Evolutionary conservation across 129 eudicot genomes (phyloP), one percentile per base, ranked within the genome.

Genomic region (Heracleum sosnowskyi): DNA sequence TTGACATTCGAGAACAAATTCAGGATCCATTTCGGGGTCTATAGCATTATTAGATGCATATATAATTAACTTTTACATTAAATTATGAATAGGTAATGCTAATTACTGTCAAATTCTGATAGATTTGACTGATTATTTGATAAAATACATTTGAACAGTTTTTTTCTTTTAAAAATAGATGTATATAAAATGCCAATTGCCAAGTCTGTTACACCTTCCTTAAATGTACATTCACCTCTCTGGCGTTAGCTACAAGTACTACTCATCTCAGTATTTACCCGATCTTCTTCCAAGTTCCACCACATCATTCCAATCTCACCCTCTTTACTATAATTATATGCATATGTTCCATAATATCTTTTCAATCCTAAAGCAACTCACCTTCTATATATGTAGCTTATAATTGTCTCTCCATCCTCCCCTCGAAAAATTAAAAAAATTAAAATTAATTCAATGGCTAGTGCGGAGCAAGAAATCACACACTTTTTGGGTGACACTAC

Each of bases 271-370:
- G 46, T 37, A 7, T 46, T 33, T 16, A 26, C 35, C 33, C 37
- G 28, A 76, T 69, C 80, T 45, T 68, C 76, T 77, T 63, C 79
- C 29, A 55, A 60, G 68, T 60, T 80, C 66, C 82, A 75, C 66
- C 37, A 79, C 83, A 66, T 29, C 41, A 22, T 78, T 31, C 64
- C 73, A 75, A 5, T 35, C 80, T 33, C 51, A n/a, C 35, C 47
- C 40, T 29, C 37, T 28, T 60, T 26, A 9, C 75, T 18, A 35
- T 76, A 60, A 55, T 77, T 78, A 74, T 44, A 55, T 83, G 62
- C 83, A 86, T 55, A 88, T 80, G 84, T 86, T 82, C 85, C 81
- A 4, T 16, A 31, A 29, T 37, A 66, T 66, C 70, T 76, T 78
- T 33, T 37, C 49, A 57, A 73, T 34, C 47, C 51, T 41, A 41